phyloP scores from a whole-genome alignment of 2,329 filamentous ascomycete genomes.

The Exophiala sp. region DNA sequence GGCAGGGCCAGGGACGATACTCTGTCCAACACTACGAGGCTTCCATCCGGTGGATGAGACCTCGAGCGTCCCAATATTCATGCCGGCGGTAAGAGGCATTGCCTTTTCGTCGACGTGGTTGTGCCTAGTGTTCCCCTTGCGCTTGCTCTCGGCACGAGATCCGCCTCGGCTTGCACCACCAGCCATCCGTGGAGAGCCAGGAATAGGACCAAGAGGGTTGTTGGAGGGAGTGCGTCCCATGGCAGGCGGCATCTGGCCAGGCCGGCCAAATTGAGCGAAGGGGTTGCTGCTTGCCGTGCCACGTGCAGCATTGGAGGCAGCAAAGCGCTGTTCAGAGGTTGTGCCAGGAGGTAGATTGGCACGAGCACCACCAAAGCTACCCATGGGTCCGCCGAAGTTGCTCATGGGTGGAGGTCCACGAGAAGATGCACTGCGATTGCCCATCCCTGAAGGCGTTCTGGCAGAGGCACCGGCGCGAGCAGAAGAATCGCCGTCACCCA shows the following conservation, averaged over 20 bases:
- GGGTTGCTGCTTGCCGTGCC: conserved; percentile 45
- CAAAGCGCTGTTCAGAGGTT: conserved; percentile 74
- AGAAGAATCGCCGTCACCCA: conserved; percentile 71
- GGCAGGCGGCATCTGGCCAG: conserved; percentile 55
- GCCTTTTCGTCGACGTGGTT: conserved; percentile 69
- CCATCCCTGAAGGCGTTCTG: conserved; percentile 47
- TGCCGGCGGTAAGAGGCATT: conserved; percentile 85
- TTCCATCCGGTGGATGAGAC: conserved; percentile 81
- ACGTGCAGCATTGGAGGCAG: conserved; percentile 55
- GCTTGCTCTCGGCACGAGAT: conserved; percentile 45
- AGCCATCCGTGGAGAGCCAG: conserved; percentile 66
- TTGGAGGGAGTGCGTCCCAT: conserved; percentile 63
- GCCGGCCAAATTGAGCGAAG: conserved; percentile 60
- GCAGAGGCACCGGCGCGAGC: conserved; percentile 61
- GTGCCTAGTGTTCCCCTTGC: conserved; percentile 53
- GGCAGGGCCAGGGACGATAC: conserved; percentile 44
- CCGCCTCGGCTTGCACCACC: conserved; percentile 60
- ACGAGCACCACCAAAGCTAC: conserved; percentile 56
- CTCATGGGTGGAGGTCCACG: conserved; percentile 51
- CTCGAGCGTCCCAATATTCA: conserved; percentile 76
- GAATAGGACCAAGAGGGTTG: conserved; percentile 53
- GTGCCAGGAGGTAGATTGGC: conserved; percentile 69
- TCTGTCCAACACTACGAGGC: conserved; percentile 64
- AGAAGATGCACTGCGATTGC: conserved; percentile 49
- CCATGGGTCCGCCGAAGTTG: conserved; percentile 58